Evolutionary conservation across 2,329 filamentous ascomycete genomes (phyloP).

Genomic region (Pestalotiopsis sp.): DNA sequence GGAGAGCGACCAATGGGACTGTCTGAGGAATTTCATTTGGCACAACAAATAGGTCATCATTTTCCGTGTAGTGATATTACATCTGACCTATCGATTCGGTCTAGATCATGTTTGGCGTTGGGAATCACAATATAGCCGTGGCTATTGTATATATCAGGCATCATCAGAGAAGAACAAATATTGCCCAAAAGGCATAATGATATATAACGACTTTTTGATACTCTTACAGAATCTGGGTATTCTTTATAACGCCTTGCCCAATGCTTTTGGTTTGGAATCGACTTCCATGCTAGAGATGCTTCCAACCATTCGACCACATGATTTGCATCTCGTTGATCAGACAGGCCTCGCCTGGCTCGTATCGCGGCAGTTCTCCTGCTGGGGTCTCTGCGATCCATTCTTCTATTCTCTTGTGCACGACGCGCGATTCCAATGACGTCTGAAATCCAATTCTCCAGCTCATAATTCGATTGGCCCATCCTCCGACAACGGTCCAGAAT

Average conservation of each 20-base stretch:
- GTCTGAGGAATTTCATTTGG: constrained; percentile 79
- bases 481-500: constrained; percentile 47
- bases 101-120: constrained; percentile 4
- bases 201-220: neutral
- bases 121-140: neutral
- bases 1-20: constrained; percentile 89
- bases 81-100: neutral
- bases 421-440: constrained; percentile 37
- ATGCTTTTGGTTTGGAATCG: neutral
- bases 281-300: constrained; percentile 48
- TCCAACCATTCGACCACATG: constrained; percentile 61
- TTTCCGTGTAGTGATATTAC: neutral
- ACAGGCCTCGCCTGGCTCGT: constrained; percentile 50
- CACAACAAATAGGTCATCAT: constrained; percentile 67
- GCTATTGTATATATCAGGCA: constrained; percentile 1
- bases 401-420: constrained; percentile 42
- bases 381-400: constrained; percentile 41
- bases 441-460: constrained; percentile 35
- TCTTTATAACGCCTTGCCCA: neutral
- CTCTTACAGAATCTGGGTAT: neutral
- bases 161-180: neutral
- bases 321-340: constrained; percentile 65
- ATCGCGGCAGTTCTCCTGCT: constrained; percentile 29
- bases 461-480: constrained; percentile 38
- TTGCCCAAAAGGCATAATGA: neutral